Percentiles rank a stretch among this genome's conserved stretches.
phyloP scores from a whole-genome alignment of 108 stramenopile genomes.

The Tribonema minus region DNA sequence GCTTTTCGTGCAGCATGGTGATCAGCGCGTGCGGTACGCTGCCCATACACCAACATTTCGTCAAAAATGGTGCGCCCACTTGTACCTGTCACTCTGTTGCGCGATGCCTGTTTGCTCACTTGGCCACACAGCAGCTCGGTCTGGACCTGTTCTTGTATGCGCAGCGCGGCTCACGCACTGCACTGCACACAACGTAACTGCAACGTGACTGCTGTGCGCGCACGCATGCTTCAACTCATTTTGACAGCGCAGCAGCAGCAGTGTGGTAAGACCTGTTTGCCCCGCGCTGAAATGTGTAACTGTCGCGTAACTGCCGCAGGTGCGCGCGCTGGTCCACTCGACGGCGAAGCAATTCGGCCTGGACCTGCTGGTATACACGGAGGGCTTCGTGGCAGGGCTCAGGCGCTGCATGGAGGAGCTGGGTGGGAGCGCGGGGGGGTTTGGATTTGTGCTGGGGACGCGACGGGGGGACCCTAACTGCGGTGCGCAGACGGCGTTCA shows the following conservation, averaged over 20 bases:
- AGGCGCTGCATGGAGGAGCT: conserved; percentile 31
- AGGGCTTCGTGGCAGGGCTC: conserved; percentile 46
- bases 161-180: not conserved
- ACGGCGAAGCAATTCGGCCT: conserved; percentile 73
- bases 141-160: not conserved
- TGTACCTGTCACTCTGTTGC: too few relatives aligned
- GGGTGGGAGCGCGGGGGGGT: conserved; percentile 3
- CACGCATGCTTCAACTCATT: too few relatives aligned
- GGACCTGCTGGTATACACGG: conserved; percentile 75
- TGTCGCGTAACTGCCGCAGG: not conserved
- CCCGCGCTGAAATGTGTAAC: not conserved
- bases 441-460: conserved; percentile 84
- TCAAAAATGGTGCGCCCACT: too few relatives aligned
- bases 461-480: conserved; percentile 89
- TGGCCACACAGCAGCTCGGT: not conserved
- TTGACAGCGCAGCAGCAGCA: not conserved
- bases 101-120: too few relatives aligned
- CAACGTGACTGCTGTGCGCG: too few relatives aligned
- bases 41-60: too few relatives aligned
- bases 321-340: conserved; percentile 37
- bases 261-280: not conserved
- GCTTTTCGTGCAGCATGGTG: too few relatives aligned
- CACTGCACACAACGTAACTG: not conserved
- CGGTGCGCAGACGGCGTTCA: conserved; percentile 49
- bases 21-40: too few relatives aligned